phyloP scores from a whole-genome alignment of 352 stramenopile species.

The Peronospora belbahrii region DNA sequence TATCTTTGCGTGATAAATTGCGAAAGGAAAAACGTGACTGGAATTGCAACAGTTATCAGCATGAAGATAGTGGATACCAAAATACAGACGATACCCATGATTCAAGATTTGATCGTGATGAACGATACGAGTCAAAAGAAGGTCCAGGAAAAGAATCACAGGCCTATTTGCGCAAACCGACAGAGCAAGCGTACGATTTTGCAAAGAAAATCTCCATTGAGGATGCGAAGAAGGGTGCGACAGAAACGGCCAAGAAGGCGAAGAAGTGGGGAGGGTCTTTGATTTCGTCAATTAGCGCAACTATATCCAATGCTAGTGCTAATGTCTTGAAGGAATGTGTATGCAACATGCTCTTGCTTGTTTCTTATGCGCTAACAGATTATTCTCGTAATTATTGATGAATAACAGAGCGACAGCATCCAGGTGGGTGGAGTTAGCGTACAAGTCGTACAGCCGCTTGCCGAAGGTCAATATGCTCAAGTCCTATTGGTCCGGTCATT shows the following conservation, averaged over 20 bases:
- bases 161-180: conserved; percentile 74
- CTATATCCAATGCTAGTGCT: conserved; percentile 54
- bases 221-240: conserved; percentile 73
- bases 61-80: conserved; percentile 14
- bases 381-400: background rate
- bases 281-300: conserved; percentile 68
- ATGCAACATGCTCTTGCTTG: background rate
- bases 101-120: conserved; percentile 19
- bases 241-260: conserved; percentile 81
- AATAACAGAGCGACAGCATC: conserved; percentile 58
- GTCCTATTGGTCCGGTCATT: conserved; percentile 72
- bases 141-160: conserved; percentile 37
- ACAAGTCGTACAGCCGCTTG: conserved; percentile 56
- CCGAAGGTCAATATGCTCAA: conserved; percentile 72
- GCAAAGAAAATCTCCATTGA: conserved; percentile 85
- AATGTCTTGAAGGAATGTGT: conserved; percentile 50
- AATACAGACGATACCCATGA: conserved; percentile 10
- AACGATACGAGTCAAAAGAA: conserved; percentile 26
- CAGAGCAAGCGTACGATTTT: conserved; percentile 80
- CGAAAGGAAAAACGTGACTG: conserved; percentile 23
- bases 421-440: conserved; percentile 65
- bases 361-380: background rate
- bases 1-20: conserved; percentile 15
- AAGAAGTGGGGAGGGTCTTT: conserved; percentile 83
- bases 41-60: conserved; percentile 20